Conservation (phyloP, 148 eudicot species). For the Fagopyrum homotropicum region DNA sequence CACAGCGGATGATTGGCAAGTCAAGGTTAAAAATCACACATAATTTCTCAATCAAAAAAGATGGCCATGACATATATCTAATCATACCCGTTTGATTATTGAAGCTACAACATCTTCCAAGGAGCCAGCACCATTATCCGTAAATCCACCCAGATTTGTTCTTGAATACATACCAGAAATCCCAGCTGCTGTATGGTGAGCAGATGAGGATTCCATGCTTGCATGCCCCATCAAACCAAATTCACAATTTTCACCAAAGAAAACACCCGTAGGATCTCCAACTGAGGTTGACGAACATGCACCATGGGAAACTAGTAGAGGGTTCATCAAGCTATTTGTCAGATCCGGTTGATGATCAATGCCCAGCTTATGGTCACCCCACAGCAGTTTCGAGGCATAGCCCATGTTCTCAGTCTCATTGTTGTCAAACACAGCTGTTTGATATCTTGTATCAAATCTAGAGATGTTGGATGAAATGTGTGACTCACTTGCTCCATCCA, state of each 20-base stretch:
- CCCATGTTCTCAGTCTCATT: conserved; percentile 21
- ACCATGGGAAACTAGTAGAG: conserved; percentile 24
- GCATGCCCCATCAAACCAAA: conserved; percentile 21
- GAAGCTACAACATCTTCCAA: conserved; percentile 55
- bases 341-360: conserved; percentile 23
- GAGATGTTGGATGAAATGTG: conserved; percentile 16
- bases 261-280: background rate
- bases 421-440: conserved; percentile 20
- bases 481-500: conserved; percentile 11
- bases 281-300: conserved; percentile 14
- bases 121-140: conserved; percentile 34
- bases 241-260: conserved; percentile 12
- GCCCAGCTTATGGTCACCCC: conserved; percentile 23
- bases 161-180: conserved; percentile 22
- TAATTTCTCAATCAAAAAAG: no score
- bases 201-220: conserved; percentile 22
- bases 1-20: no score
- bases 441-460: conserved; percentile 29
- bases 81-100: conserved; percentile 28
- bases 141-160: conserved; percentile 23
- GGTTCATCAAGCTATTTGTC: conserved; percentile 20
- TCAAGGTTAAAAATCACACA: no score
- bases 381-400: conserved; percentile 18
- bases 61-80: background rate
- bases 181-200: conserved; percentile 21